Evolutionary conservation across 139 green algal genomes (phyloP).

Genomic region (Coelastrella sp.): DNA sequence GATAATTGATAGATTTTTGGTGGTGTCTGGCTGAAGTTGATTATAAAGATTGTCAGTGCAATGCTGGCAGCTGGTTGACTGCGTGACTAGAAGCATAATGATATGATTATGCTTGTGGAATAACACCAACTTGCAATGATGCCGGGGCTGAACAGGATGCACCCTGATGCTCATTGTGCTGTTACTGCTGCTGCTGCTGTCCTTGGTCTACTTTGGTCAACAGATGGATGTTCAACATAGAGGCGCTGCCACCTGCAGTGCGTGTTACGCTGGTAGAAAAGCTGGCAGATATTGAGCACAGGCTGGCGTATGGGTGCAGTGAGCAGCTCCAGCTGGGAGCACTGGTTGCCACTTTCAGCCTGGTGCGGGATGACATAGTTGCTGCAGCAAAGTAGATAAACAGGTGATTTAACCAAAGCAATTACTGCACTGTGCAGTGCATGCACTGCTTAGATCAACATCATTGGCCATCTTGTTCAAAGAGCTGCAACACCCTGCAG

Average conservation of each 20-base stretch:
- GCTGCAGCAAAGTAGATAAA: conserved; percentile 49
- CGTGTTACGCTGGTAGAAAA: conserved; percentile 76
- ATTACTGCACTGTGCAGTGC: too few relatives aligned
- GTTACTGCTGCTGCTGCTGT: background rate
- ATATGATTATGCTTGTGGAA: too few relatives aligned
- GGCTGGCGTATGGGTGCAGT: conserved; percentile 84
- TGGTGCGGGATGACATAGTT: conserved; percentile 77
- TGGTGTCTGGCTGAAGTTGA: background rate
- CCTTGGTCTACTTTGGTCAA: background rate
- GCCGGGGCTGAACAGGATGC: background rate
- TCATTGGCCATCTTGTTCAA: too few relatives aligned
- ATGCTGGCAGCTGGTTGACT: background rate
- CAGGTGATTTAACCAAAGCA: too few relatives aligned
- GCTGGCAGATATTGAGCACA: conserved; percentile 91
- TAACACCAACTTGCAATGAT: background rate
- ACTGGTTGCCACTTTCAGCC: conserved; percentile 85
- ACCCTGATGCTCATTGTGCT: background rate
- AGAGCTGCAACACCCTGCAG: too few relatives aligned
- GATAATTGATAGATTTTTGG: background rate
- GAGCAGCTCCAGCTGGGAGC: conserved; percentile 92
- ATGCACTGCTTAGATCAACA: too few relatives aligned
- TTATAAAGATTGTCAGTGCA: background rate
- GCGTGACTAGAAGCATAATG: background rate
- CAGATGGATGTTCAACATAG: conserved; percentile 54
- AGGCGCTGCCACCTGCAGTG: conserved; percentile 31